Evolutionary conservation across 2,329 filamentous ascomycete species (phyloP), one percentile per base, ranked within the genome.

Genomic region (Fulvia fulva): DNA sequence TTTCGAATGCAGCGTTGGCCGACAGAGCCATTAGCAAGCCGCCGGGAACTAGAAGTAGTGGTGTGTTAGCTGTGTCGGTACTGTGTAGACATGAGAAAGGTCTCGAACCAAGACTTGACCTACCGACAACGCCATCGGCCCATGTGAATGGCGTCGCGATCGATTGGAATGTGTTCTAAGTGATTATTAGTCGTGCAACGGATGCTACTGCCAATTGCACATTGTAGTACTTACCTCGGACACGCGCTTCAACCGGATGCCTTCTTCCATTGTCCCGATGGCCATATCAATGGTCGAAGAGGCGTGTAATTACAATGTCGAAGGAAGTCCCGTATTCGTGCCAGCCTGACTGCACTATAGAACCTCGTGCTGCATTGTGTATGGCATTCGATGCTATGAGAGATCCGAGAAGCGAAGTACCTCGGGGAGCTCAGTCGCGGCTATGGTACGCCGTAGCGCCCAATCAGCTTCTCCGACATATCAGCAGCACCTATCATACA

Each of bases 21-120:
- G 32, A 44, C 21, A 53, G 23, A 19, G 51, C 51, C 51, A 53
- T 53, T 21, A 53, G 23, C 8, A 43, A 41, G 21, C 51, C 51
- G 11, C 51, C 51, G 19, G 51, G 34, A 12, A 53, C 37, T 37
- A 16, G 34, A 14, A 5, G 28, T 32, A 2, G n/a, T 37, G 12
- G 34, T 37, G 16, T 16, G 34, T 37, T 37, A 37, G 34, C 34
- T 12, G 34, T n/a, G 19, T 2, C 14, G 2, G 37, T 41, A n/a
- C 14, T 41, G 16, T 19, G 16, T 41, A 19, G 19, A 7, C 7
- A 2, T n/a, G 1, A 16, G 9, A 41, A 7, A n/a, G 14, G 14
- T n/a, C 37, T 41, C 37, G 5, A 19, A n/a, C n/a, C 37, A 41
- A 7, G 4, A 19, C 16, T n/a, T 16, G 7, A n/a, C 37, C 5